Percentiles rank a stretch among this genome's conserved stretches.
Evolutionary conservation across 495 filamentous ascomycete genomes (phyloP).

Genomic region (Penicillium lividum): DNA sequence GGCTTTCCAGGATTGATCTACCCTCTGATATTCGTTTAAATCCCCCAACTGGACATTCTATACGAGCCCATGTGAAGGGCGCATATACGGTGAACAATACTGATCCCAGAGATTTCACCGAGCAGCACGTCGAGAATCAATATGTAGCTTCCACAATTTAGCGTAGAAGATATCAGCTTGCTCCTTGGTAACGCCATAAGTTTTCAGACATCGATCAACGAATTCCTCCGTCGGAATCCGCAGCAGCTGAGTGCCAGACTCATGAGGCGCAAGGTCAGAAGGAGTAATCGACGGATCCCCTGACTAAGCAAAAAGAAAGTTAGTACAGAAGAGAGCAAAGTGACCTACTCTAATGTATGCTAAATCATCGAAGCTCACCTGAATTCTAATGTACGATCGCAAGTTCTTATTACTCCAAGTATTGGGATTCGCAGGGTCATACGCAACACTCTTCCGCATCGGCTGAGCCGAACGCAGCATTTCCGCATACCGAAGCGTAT

Average conservation of each 20-base stretch:
- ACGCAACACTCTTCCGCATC: conserved; percentile 2
- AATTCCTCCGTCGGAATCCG: conserved; percentile 7
- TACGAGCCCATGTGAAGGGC: no score
- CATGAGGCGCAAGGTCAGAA: conserved; percentile 10
- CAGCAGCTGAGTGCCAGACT: conserved; percentile 14
- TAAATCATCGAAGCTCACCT: conserved; percentile 2
- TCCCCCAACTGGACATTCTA: no score
- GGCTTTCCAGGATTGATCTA: no score
- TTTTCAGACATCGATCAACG: conserved; percentile 5
- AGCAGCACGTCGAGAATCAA: conserved; percentile 12
- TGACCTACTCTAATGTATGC: no score
- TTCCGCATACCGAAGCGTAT: conserved; percentile 22
- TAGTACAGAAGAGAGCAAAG: no score
- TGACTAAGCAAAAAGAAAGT: conserved; percentile 5
- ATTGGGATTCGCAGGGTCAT: conserved; percentile 12
- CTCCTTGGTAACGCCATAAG: conserved; percentile 13
- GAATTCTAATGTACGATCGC: conserved; percentile 10
- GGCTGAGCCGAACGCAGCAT: conserved; percentile 6
- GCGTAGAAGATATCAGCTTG: conserved; percentile 12
- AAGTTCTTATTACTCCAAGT: conserved; percentile 17
- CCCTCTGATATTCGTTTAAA: no score
- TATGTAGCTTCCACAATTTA: conserved; percentile 12
- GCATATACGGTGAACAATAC: no score
- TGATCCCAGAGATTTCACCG: no score
- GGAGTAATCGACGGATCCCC: conserved; percentile 10